Evolutionary conservation across 768 basidiomycete genomes (phyloP).

Genomic region (Tephrocybe sp.): DNA sequence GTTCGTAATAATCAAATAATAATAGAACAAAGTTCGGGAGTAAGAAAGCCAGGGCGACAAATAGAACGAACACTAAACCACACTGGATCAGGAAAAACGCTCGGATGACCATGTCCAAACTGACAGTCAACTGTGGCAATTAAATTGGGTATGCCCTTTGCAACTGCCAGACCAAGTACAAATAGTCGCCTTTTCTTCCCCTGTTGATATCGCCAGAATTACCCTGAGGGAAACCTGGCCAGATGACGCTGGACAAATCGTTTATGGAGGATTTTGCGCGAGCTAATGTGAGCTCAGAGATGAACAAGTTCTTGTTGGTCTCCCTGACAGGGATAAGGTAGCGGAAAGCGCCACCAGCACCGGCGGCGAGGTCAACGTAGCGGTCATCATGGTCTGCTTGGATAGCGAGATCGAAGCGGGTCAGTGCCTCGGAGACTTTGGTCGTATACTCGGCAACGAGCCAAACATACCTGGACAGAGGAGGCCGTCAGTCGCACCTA

Average conservation of each 20-base stretch:
- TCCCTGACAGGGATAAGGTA: constrained; percentile 4
- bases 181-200: neutral
- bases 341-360: neutral
- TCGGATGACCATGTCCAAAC: too few relatives aligned
- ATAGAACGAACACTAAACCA: too few relatives aligned
- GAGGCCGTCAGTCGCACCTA: neutral
- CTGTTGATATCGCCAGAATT: neutral
- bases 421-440: constrained; percentile 1
- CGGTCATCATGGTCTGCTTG: neutral
- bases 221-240: neutral
- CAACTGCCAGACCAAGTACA: constrained; percentile 1
- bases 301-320: neutral
- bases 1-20: too few relatives aligned
- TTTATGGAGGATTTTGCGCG: neutral
- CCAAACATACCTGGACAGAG: constrained; percentile 3
- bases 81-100: too few relatives aligned
- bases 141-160: constrained; percentile 4
- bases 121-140: too few relatives aligned
- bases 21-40: too few relatives aligned
- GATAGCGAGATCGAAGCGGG: constrained; percentile 2
- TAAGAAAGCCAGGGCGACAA: too few relatives aligned
- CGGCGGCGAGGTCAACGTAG: constrained; percentile 6
- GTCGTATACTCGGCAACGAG: constrained; percentile 7
- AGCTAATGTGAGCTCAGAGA: neutral
- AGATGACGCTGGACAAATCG: neutral